A percentile compares a stretch with the other conserved stretches of the same genome.
phyloP scores from a whole-genome alignment of 1,284 basidiomycete genomes.

The Uromyces viciae-fabae region DNA sequence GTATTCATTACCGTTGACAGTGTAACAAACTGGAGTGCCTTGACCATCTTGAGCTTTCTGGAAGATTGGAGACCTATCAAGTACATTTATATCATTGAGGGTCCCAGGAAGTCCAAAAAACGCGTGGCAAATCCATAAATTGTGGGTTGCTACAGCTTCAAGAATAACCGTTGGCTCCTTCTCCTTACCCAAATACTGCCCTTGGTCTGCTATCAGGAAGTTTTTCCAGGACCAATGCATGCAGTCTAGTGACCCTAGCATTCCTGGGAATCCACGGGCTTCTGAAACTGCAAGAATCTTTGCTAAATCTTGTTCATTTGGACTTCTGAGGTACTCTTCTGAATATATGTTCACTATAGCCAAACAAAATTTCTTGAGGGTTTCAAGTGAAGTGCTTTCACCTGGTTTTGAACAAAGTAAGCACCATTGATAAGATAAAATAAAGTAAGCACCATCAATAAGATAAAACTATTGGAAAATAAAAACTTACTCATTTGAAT shows the following conservation, averaged over 20 bases:
- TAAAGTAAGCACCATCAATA: too few species aligned
- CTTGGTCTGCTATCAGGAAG: neutral
- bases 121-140: constrained; percentile 2
- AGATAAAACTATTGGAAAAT: too few species aligned
- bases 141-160: neutral
- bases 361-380: neutral
- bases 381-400: neutral
- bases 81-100: constrained; percentile 10
- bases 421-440: too few species aligned
- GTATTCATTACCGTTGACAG: neutral
- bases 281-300: neutral
- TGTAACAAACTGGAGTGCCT: too few species aligned
- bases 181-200: neutral
- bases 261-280: neutral
- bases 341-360: neutral
- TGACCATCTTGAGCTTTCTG: neutral
- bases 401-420: too few species aligned
- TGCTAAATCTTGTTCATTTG: neutral
- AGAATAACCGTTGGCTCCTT: neutral
- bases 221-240: constrained; percentile 24
- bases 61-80: neutral
- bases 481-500: neutral
- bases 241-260: neutral
- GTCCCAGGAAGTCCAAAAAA: constrained; percentile 16
- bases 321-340: neutral